Evolutionary conservation across 768 basidiomycete species (phyloP).

Genomic region (Boletus rubescentipes): DNA sequence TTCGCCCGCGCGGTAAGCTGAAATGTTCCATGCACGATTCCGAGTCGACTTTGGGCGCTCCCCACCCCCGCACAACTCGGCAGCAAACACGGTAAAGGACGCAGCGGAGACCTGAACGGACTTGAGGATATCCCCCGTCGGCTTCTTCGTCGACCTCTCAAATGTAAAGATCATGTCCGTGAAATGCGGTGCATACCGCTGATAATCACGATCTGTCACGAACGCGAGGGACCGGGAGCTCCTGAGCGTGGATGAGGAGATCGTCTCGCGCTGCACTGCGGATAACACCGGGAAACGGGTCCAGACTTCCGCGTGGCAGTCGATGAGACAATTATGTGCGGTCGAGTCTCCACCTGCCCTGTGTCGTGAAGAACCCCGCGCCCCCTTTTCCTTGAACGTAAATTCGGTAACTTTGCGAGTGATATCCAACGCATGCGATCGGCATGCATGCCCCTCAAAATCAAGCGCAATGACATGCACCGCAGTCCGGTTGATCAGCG

Average conservation of each 20-base stretch:
- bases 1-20: slow-evolving; percentile 50
- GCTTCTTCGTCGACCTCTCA: slow-evolving; percentile 51
- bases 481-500: slow-evolving; percentile 41
- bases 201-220: slow-evolving; percentile 38
- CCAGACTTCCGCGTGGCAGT: slow-evolving; percentile 59
- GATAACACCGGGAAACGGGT: slow-evolving; percentile 58
- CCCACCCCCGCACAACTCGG: slow-evolving; percentile 5
- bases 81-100: slow-evolving; percentile 29
- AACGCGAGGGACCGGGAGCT: slow-evolving; percentile 41
- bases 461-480: slow-evolving; percentile 47
- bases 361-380: slow-evolving; percentile 15
- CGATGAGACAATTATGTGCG: slow-evolving; percentile 50
- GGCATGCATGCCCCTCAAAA: slow-evolving; percentile 27
- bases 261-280: slow-evolving; percentile 47
- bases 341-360: slow-evolving; percentile 12
- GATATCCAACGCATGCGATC: slow-evolving; percentile 50
- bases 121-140: slow-evolving; percentile 44
- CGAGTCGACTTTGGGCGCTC: not conserved
- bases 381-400: slow-evolving; percentile 47
- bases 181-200: slow-evolving; percentile 44
- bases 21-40: slow-evolving; percentile 29
- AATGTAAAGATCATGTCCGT: slow-evolving; percentile 44
- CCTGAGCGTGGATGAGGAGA: slow-evolving; percentile 36
- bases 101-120: slow-evolving; percentile 36
- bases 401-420: slow-evolving; percentile 57